phyloP scores from a whole-genome alignment of 495 filamentous ascomycete genomes.

The Trichoderma asperelloides region DNA sequence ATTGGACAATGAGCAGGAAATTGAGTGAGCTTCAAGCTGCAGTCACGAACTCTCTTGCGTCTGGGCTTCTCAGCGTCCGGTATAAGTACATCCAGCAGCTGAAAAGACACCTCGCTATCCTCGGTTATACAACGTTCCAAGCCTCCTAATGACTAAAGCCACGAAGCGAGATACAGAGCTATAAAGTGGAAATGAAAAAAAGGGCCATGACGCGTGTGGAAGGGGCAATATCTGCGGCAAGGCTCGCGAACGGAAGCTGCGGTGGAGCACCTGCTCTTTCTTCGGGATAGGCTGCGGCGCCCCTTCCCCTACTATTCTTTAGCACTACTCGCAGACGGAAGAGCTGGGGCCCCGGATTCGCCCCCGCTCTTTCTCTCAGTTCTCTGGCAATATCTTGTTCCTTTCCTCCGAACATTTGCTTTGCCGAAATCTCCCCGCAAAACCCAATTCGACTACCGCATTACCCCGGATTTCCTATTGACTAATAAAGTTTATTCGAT shows the following conservation, averaged over 20 bases:
- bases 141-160: not conserved
- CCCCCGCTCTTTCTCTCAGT: not conserved
- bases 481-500: too few species aligned
- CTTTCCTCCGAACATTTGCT: not conserved
- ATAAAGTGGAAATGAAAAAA: not conserved
- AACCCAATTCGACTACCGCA: too few species aligned
- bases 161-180: not conserved
- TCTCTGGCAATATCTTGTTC: not conserved
- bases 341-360: conserved; percentile 2
- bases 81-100: not conserved
- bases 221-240: not conserved
- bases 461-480: too few species aligned
- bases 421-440: too few species aligned
- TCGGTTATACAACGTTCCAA: not conserved
- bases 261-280: not conserved
- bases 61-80: not conserved
- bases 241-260: not conserved
- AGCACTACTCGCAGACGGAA: not conserved
- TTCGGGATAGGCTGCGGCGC: not conserved
- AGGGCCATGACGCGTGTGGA: not conserved
- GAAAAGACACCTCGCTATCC: not conserved
- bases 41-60: not conserved
- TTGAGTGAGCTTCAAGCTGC: not conserved
- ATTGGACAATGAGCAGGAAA: not conserved
- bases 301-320: not conserved